These are phyloP conservation scores for Solanum sejunctum DNA, from an alignment of 257 asterid species.

Conservation along the genomic window DNA sequence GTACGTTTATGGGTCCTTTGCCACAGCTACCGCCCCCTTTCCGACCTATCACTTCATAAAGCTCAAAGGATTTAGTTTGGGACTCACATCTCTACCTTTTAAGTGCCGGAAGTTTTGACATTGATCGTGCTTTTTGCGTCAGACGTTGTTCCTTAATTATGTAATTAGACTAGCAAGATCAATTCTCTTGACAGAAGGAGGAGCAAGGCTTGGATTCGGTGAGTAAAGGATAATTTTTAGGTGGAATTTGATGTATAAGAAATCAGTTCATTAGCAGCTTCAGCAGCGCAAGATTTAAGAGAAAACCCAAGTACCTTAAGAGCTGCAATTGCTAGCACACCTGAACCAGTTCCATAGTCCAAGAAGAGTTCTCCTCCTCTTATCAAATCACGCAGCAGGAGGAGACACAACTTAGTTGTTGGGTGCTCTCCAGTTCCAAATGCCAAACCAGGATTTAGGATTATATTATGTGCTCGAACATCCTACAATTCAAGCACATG, in stretches of 20 bases:
- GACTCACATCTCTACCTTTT: background rate
- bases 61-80: background rate
- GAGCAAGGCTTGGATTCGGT: background rate
- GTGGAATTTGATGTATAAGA: background rate
- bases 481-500: conserved; percentile 30
- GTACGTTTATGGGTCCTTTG: background rate
- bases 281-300: background rate
- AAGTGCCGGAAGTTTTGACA: background rate
- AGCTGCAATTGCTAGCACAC: conserved; percentile 89
- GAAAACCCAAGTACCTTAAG: conserved; percentile 41
- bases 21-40: background rate
- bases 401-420: conserved; percentile 75
- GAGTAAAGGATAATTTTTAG: background rate
- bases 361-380: conserved; percentile 80
- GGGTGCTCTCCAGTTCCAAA: conserved; percentile 98
- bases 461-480: conserved; percentile 57
- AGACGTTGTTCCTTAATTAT: background rate
- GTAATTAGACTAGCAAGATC: background rate
- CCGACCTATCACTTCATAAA: background rate
- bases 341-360: conserved; percentile 95
- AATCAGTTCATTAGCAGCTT: background rate
- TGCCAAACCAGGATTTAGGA: conserved; percentile 87
- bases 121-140: background rate
- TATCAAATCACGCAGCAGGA: conserved; percentile 47
- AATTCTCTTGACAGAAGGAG: background rate